Conservation (phyloP, 1,139 yeast genomes). For the Suhomyces guaymorum region DNA sequence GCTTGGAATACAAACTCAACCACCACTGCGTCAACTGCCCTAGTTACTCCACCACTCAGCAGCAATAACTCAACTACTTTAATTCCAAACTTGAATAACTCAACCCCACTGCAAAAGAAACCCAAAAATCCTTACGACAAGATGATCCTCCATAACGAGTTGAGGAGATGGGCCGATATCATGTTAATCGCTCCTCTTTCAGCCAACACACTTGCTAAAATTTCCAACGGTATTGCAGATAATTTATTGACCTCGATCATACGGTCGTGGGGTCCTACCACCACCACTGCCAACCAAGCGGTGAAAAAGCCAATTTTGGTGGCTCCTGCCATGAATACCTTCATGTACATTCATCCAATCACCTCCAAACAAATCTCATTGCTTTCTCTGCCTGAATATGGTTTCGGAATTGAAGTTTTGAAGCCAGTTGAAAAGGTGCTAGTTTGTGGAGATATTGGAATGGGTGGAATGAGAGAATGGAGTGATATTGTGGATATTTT, state of each 20-base stretch:
- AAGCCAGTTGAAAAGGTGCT: constrained; percentile 92
- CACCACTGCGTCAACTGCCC: constrained; percentile 10
- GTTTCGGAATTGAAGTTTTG: constrained; percentile 68
- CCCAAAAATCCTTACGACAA: constrained; percentile 44
- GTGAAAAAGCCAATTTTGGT: constrained; percentile 71
- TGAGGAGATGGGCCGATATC: constrained; percentile 94
- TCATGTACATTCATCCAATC: constrained; percentile 92
- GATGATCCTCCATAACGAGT: constrained; percentile 75
- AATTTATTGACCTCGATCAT: constrained; percentile 81
- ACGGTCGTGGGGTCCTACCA: constrained; percentile 84
- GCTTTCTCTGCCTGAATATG: constrained; percentile 45
- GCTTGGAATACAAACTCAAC: constrained; percentile 17
- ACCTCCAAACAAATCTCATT: constrained; percentile 78
- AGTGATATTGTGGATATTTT: constrained; percentile 82
- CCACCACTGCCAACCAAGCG: constrained; percentile 15
- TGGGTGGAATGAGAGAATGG: constrained; percentile 99
- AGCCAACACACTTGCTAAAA: constrained; percentile 90
- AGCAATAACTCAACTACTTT: neutral
- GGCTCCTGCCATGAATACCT: constrained; percentile 98
- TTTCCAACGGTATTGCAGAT: constrained; percentile 89
- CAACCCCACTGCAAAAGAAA: constrained; percentile 20
- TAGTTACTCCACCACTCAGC: constrained; percentile 3
- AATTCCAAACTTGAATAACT: constrained; percentile 9
- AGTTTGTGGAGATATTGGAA: constrained; percentile 95
- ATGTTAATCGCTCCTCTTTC: constrained; percentile 89